Conservation (phyloP, 192 early-diverging fungal genomes). For the Linnemannia schmuckeri region DNA sequence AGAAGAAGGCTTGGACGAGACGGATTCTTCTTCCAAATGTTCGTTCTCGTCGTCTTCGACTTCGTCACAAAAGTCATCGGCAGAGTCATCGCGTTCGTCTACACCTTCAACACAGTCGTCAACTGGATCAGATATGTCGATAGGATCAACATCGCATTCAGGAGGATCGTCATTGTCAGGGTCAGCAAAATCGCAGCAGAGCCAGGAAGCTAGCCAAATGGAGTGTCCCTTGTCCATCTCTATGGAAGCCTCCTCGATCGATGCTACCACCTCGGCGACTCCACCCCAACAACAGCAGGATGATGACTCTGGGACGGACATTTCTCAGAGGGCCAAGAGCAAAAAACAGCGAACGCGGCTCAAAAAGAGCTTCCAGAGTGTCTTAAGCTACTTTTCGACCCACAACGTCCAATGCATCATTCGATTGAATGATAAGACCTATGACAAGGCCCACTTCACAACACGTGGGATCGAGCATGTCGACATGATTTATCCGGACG, state of each 20-base stretch:
- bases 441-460: slow-evolving; percentile 69
- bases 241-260: background rate
- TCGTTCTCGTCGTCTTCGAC: slow-evolving; percentile 8
- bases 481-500: slow-evolving; percentile 79
- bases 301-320: background rate
- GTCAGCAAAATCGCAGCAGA: background rate
- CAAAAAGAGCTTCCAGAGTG: slow-evolving; percentile 44
- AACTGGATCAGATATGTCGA: background rate
- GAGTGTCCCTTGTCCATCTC: background rate
- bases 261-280: background rate
- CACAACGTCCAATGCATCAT: slow-evolving; percentile 67
- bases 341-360: slow-evolving; percentile 30
- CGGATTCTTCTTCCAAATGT: slow-evolving; percentile 4
- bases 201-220: background rate
- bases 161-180: background rate
- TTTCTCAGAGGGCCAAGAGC: background rate
- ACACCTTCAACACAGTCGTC: slow-evolving; percentile 16
- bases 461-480: slow-evolving; percentile 73
- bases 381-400: slow-evolving; percentile 67
- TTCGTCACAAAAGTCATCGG: background rate
- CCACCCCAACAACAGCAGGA: background rate
- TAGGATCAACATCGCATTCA: background rate
- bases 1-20: background rate
- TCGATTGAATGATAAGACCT: slow-evolving; percentile 75
- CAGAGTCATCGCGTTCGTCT: slow-evolving; percentile 1